These are phyloP conservation scores for maize (Zea mays) DNA, from an alignment of 176 grass and related monocot species.

Conservation along the genomic window DNA sequence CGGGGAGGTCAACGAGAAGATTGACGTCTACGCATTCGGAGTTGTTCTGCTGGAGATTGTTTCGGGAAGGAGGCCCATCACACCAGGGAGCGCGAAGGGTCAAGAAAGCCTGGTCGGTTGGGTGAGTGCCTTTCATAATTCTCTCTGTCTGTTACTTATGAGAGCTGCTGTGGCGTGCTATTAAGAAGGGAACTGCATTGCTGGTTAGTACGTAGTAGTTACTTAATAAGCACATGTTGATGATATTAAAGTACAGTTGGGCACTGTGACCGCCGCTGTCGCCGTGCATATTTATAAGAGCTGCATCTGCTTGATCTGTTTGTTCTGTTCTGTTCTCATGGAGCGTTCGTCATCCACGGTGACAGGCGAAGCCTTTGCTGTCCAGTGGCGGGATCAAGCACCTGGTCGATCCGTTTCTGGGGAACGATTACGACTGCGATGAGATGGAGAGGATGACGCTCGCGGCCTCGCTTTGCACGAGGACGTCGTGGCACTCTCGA, in stretches of 20 bases:
- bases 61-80: conserved; percentile 95
- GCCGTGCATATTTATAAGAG: too few relatives aligned
- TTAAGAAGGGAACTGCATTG: too few relatives aligned
- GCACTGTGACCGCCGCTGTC: too few relatives aligned
- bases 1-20: conserved; percentile 87
- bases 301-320: too few relatives aligned
- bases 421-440: conserved; percentile 56
- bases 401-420: conserved; percentile 63
- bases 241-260: too few relatives aligned
- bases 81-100: conserved; percentile 60
- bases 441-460: conserved; percentile 78
- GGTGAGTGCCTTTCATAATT: conserved; percentile 52
- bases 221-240: too few relatives aligned
- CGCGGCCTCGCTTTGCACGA: conserved; percentile 69
- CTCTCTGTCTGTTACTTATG: background rate
- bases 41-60: conserved; percentile 89
- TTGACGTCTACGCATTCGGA: conserved; percentile 93
- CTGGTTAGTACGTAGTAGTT: too few relatives aligned
- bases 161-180: too few relatives aligned
- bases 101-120: conserved; percentile 86
- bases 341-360: background rate
- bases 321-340: background rate
- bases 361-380: conserved; percentile 83
- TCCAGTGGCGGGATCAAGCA: conserved; percentile 64
- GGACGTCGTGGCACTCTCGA: conserved; percentile 56